A percentile compares a stretch with the other conserved stretches of the same genome.
phyloP scores from a whole-genome alignment of 768 basidiomycete genomes.

The Xerocomus brunneocitrinus region DNA sequence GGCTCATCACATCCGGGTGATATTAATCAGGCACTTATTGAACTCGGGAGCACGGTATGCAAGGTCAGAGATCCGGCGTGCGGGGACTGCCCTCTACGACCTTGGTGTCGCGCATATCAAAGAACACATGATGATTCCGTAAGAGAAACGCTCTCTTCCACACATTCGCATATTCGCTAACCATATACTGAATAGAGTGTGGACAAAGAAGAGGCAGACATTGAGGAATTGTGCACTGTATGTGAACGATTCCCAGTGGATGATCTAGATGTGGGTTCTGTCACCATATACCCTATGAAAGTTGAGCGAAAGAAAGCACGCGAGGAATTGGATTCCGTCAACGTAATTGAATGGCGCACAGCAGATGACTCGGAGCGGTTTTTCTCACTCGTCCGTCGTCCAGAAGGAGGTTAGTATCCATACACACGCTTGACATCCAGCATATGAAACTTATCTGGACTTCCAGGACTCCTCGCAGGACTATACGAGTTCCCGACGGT shows the following conservation, averaged over 20 bases:
- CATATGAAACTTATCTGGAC: slow-evolving; percentile 1
- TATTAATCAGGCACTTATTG: slow-evolving; percentile 90
- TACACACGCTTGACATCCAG: neutral
- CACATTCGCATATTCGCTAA: neutral
- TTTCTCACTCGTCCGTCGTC: slow-evolving; percentile 78
- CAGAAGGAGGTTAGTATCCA: slow-evolving; percentile 63
- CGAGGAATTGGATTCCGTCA: slow-evolving; percentile 81
- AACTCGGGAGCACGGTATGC: slow-evolving; percentile 91
- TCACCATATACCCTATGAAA: slow-evolving; percentile 87
- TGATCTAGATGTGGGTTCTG: slow-evolving; percentile 26
- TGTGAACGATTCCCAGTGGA: slow-evolving; percentile 54
- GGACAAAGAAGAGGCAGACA: slow-evolving; percentile 40
- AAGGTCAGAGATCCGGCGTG: slow-evolving; percentile 81
- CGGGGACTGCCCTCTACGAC: slow-evolving; percentile 60
- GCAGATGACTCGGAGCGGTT: slow-evolving; percentile 39
- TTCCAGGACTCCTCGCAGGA: slow-evolving; percentile 81
- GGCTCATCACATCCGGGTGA: slow-evolving; percentile 61
- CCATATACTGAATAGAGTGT: neutral
- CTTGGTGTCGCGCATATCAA: slow-evolving; percentile 64
- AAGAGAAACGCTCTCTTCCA: neutral
- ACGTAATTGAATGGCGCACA: slow-evolving; percentile 75
- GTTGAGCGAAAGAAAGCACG: slow-evolving; percentile 75
- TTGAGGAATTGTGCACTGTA: slow-evolving; percentile 71
- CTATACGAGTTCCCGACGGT: slow-evolving; percentile 82
- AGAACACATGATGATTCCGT: slow-evolving; percentile 12